Evolutionary conservation across 2,329 filamentous ascomycete genomes (phyloP), one percentile per base, ranked within the genome.

Genomic region (Verticillium tricorpus): DNA sequence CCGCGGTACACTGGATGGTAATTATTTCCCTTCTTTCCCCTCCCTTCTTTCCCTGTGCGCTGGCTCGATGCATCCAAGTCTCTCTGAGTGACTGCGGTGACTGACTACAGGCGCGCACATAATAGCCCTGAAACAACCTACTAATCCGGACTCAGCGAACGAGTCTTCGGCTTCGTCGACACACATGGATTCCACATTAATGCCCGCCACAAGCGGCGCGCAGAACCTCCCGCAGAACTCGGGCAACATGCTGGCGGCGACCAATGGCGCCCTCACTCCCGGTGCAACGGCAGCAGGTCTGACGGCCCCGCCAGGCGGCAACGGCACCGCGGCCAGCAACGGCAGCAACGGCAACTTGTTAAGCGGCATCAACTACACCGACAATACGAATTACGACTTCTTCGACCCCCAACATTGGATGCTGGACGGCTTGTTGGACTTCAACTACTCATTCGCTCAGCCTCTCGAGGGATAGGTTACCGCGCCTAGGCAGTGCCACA

Each of bases 351-450:
- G 91, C 65, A 82, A 85, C 66, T 78, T 85, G 70, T 77, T 85
- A 59, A 74, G 75, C 31, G 77, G 78, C 34, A 74, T 85, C 65
- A 81, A 82, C 67, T 89, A 91, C 65, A 82, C 85, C 66, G 84
- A 90, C 61, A 50, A 50, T 8, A 85, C 86, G 11, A 89, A 87
- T 68, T 93, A 93, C 73, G 91, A 96, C 73, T 92, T 96, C 64
- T 97, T 96, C 71, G 93, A 97, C 75, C 92, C 93, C 1, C 83
- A 97, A 69, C 92, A 94, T 73, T 97, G 93, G 93, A 92, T 96
- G 81, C 80, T 97, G 63, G 93, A 97, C 73, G 91, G 91, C 15
- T 81, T 94, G 37, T 81, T 95, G 63, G 90, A 93, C 71, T 90
- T 94, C 71, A 91, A 91, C 66, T 93, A 89, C 71, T 83, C 81